Evolutionary conservation across 768 basidiomycete species (phyloP), one percentile per base, ranked within the genome.

Genomic region (Naganishia friedmannii): DNA sequence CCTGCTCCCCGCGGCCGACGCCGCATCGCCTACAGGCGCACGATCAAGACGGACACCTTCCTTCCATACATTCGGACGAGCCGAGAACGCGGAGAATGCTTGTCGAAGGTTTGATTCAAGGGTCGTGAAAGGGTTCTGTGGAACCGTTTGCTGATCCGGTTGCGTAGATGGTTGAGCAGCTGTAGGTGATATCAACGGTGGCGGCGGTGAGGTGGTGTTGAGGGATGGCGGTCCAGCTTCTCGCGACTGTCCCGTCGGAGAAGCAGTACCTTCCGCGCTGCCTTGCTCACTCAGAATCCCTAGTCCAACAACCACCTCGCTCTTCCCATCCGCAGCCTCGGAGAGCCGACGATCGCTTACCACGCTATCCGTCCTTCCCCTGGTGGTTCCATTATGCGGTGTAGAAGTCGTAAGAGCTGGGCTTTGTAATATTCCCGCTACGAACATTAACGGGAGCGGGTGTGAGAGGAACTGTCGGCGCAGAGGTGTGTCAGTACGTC

Each of bases 361-460:
- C 10, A 67, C 65, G 29, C 68, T 28, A 28, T 76, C 71, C 17
- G 65, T 48, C 26, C 74, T 23, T 70, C 53, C 13, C 73, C 65
- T 32, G 77, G 80, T 8, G 21, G 39, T 39, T 28, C 55, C 53
- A 39, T 67, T 19, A 2, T 37, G 12, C 34, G 34, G 7, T 42
- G 42, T 17, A 8, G 42, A 15, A 2, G 42, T 42, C 15, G 42
- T 42, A 15, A 15, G 15, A 10, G 70, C 58, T 13, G 67, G 31
- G 12, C 54, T 53, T 12, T 75, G 72, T 48, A 88, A 88, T 54
- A 96, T 86, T 1, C 94, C 94, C 29, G 92, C 92, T 23, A 93
- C 90, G 78, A 96, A 95, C 90, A 98, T 91, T 46, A 98, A 88
- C 17, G 95, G 95, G 23, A 87, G 88, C 53, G 92, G 86, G 79